These are phyloP conservation scores for Hypoxylon rickii DNA, from an alignment of 495 filamentous ascomycete genomes.

Conservation along the genomic window DNA sequence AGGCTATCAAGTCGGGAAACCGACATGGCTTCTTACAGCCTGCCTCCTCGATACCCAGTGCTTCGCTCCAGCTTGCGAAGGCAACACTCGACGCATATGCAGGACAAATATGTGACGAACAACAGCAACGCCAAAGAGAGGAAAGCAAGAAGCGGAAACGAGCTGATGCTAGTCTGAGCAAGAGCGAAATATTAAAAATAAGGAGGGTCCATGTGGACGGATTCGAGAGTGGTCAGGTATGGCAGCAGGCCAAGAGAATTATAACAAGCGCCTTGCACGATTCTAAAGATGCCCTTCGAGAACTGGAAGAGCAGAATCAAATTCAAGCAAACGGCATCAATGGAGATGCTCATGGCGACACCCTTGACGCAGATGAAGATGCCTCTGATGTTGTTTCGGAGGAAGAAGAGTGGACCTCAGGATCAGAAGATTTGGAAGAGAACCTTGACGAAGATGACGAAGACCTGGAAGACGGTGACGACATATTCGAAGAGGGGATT, in stretches of 20 bases:
- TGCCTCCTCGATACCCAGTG: constrained; percentile 60
- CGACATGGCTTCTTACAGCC: constrained; percentile 74
- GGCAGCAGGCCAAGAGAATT: constrained; percentile 89
- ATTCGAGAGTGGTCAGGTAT: constrained; percentile 86
- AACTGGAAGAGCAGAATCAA: constrained; percentile 46
- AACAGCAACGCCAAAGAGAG: constrained; percentile 60
- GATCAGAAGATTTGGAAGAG: constrained; percentile 45
- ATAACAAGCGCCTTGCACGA: constrained; percentile 56
- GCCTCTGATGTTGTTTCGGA: constrained; percentile 52
- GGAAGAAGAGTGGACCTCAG: constrained; percentile 35
- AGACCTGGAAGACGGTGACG: constrained; percentile 43
- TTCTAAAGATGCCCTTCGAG: constrained; percentile 53
- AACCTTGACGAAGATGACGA: constrained; percentile 54
- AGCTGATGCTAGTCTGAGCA: constrained; percentile 41
- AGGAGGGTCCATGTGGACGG: constrained; percentile 83
- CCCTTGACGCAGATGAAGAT: constrained; percentile 51
- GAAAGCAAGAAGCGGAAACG: constrained; percentile 70
- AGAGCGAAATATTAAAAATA: constrained; percentile 62
- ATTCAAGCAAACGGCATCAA: constrained; percentile 32
- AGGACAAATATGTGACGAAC: constrained; percentile 64
- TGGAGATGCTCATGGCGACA: constrained; percentile 28
- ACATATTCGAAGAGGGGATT: constrained; percentile 39
- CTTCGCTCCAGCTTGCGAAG: constrained; percentile 73
- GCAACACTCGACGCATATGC: constrained; percentile 77
- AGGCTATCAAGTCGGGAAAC: constrained; percentile 49